Base-by-base conservation (phyloP, 352 stramenopile genomes). In the Phytophthora pisi region DNA sequence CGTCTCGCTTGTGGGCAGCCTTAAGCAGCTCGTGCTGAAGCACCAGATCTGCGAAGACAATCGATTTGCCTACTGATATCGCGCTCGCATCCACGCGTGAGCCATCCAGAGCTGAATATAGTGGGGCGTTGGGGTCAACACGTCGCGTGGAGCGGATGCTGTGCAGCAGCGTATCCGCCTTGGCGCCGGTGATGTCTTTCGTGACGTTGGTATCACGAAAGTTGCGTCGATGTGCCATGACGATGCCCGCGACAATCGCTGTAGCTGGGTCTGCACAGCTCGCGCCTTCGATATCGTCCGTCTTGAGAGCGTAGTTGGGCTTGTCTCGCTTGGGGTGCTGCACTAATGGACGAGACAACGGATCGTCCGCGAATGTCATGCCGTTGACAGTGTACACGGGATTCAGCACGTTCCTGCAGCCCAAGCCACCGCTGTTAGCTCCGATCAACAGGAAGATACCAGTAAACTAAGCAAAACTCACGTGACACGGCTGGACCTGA, bases 361-460 rank as follows among this genome's bases (percentile, higher is more conserved):
- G 66, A 30, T 93, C 86, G 58, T 91, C 81, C 30, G 71, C 40
- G 42, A 70, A 63, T 4, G 68, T 90, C 64, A 83, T 81, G 54
- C 86, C 83, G 30, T 93, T 85, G n/a, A 93, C 68, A 1, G 64
- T 84, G 64, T 92, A 91, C n/a, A 89, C 75, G 2, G 86, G 86
- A 60, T 91, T 86, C 26, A 93, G 45, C n/a, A 89, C 77, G 47
- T 93, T 81, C 4, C 82, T 93, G 51, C 13, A 6, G 61, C 34
- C 15, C 16, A 56, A 38, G 26, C 30, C 11, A 18, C 15, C 38
- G 15, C 13, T 5, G 15, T 45, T 45, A 45, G 38, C 13, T 45
- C 7, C 38, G 5, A 18, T 18, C 15, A 45, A 53, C 3, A 53
- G 55, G 6, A 42, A 18, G 38, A 16, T 1, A 45, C 11, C 13